Base-by-base conservation (phyloP, 108 stramenopile genomes). In the Skeletonema menzelii region DNA sequence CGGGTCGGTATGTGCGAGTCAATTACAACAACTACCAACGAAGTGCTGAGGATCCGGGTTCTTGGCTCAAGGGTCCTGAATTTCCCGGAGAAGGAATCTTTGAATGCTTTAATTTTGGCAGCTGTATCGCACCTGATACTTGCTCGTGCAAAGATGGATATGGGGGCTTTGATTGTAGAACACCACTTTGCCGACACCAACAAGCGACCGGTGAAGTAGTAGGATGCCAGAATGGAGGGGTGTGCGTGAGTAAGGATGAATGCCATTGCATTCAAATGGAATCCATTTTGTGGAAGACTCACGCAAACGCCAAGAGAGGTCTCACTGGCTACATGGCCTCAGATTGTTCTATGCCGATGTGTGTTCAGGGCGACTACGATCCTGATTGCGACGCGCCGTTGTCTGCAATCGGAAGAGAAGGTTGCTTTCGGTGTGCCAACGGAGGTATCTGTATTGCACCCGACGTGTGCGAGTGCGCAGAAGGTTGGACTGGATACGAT, bases 401-500 rank as follows among this genome's bases (percentile, higher is more conserved):
- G 20, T 84, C 84, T 27, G 86, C 85, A 14, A 76, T 90, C 8
- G 90, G 80, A 28, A 87, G 90, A 13, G 91, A 95, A 76, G 95
- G 91, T 6, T 95, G 95, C 80, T 95, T 75, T 77, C 87, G 89
- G 10, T 95, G 95, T 63, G 73, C 86, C 15, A 96, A 96, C 70
- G 93, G 89, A 8, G 95, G 95, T 8, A 65, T 79, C 20, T 96
- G 95, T 63, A 65, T 90, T 5, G 87, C 90, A 20, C 95, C 95
- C 15, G 95, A 96, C 62, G 42, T 85, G 69, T 96, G 95, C 69
- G 58, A 75, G 8, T 96, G 95, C 75, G 83, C 93, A 6, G 74
- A 82, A 22, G 93, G 88, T 12, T 96, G 95, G 93, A 84, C 69
- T 19, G 93, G 93, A 1, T 93, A 88, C 68, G 95, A 96, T 74